Conservation (phyloP, 2,329 filamentous ascomycete species). For the Celoporthe dispersa region DNA sequence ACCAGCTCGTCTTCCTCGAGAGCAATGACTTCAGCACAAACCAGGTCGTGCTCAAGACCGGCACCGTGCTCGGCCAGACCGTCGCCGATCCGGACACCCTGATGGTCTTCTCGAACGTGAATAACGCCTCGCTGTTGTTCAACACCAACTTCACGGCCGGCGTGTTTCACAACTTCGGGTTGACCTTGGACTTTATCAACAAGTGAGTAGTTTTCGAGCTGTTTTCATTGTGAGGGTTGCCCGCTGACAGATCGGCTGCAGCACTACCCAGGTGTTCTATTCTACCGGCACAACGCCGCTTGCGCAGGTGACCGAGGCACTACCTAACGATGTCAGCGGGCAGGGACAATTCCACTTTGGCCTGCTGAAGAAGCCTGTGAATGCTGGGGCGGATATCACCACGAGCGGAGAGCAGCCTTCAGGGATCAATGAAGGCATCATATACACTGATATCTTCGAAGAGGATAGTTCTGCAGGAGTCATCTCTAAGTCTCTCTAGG, state of each 20-base stretch:
- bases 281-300: slow-evolving; percentile 53
- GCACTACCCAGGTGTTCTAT: slow-evolving; percentile 62
- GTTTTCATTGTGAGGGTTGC: not conserved
- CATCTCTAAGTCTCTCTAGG: slow-evolving; percentile 39
- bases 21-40: slow-evolving; percentile 52
- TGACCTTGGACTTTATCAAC: slow-evolving; percentile 60
- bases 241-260: slow-evolving; percentile 35
- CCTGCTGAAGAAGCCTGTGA: slow-evolving; percentile 63
- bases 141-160: slow-evolving; percentile 53
- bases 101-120: slow-evolving; percentile 52
- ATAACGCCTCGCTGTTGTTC: slow-evolving; percentile 53
- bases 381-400: slow-evolving; percentile 48
- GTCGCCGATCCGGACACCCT: slow-evolving; percentile 45
- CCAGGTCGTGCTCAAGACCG: slow-evolving; percentile 60
- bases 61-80: slow-evolving; percentile 51
- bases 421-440: slow-evolving; percentile 56
- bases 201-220: slow-evolving; percentile 49
- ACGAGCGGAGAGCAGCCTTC: slow-evolving; percentile 53
- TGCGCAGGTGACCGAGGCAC: slow-evolving; percentile 48
- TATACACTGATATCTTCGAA: slow-evolving; percentile 57
- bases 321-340: slow-evolving; percentile 57
- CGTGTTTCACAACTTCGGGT: slow-evolving; percentile 65
- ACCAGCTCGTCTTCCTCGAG: slow-evolving; percentile 59
- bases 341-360: slow-evolving; percentile 67
- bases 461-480: slow-evolving; percentile 52